A percentile compares a stretch with the other conserved stretches of the same genome.
Conservation (phyloP, 1,284 basidiomycete genomes). For the Xerocomus amazonicus region DNA sequence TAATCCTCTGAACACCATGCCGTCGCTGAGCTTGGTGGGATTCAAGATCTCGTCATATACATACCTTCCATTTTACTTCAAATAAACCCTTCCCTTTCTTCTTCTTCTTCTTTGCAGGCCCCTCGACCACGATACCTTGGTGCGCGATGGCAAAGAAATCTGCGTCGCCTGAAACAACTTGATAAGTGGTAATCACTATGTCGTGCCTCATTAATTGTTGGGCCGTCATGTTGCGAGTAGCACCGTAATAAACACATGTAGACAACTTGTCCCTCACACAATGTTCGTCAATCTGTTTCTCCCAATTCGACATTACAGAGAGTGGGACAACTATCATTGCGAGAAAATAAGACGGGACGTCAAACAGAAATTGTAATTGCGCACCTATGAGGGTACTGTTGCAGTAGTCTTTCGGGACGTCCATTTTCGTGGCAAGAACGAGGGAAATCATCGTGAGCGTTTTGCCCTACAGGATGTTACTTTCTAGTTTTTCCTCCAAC, state of each 20-base stretch:
- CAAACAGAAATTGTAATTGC: constrained; percentile 14
- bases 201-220: constrained; percentile 67
- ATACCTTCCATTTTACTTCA: constrained; percentile 76
- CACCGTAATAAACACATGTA: constrained; percentile 69
- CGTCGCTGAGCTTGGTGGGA: neutral
- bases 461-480: constrained; percentile 57
- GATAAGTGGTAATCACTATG: constrained; percentile 89
- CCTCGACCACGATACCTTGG: constrained; percentile 12
- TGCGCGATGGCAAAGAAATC: constrained; percentile 15
- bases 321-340: constrained; percentile 71
- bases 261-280: constrained; percentile 55
- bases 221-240: constrained; percentile 57
- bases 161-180: constrained; percentile 37
- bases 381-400: constrained; percentile 74
- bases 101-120: constrained; percentile 48
- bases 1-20: constrained; percentile 50
- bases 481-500: neutral
- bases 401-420: constrained; percentile 53
- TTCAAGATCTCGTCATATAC: neutral
- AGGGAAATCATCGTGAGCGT: constrained; percentile 80
- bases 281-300: constrained; percentile 82
- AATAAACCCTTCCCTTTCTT: constrained; percentile 60
- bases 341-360: constrained; percentile 2
- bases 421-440: constrained; percentile 69
- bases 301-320: constrained; percentile 89